A percentile compares a stretch with the other conserved stretches of the same genome.
phyloP scores from a whole-genome alignment of 2,329 filamentous ascomycete species.

The Botrytis deweyae region DNA sequence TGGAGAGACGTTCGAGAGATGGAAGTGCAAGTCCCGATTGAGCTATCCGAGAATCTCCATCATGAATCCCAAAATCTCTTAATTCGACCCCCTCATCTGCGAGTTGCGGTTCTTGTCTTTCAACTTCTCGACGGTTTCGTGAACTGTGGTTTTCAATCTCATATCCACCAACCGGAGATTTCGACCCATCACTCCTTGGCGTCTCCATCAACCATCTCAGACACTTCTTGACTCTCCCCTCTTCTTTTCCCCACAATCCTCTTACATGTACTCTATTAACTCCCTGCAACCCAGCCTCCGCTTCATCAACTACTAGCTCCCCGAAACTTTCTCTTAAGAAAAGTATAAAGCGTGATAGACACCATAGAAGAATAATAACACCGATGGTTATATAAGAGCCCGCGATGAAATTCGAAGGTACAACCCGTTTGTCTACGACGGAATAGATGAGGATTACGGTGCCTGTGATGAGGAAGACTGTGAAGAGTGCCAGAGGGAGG shows the following conservation, averaged over 20 bases:
- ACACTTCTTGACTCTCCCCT: not conserved
- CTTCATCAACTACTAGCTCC: not conserved
- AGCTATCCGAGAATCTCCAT: not conserved
- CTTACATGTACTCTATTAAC: fast-evolving
- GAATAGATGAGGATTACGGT: slow-evolving; percentile 1
- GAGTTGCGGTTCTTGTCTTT: not conserved
- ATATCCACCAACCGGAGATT: not conserved
- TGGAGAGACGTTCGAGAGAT: not conserved
- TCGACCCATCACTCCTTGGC: not conserved
- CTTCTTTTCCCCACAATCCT: not conserved
- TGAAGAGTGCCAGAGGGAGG: not conserved
- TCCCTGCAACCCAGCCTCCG: not conserved
- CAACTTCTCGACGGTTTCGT: too few relatives aligned
- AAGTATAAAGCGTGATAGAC: not conserved
- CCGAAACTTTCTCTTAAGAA: not conserved
- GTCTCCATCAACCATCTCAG: not conserved
- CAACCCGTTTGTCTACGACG: not conserved
- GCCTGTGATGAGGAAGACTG: not conserved
- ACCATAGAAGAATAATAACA: not conserved
- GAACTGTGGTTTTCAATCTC: not conserved
- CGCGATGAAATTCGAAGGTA: not conserved
- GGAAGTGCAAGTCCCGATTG: too few relatives aligned
- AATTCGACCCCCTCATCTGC: not conserved
- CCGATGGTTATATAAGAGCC: not conserved
- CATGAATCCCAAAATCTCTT: not conserved